Evolutionary conservation across 305 asterid genomes (phyloP).

Genomic region (Stenogyne calaminthoides): DNA sequence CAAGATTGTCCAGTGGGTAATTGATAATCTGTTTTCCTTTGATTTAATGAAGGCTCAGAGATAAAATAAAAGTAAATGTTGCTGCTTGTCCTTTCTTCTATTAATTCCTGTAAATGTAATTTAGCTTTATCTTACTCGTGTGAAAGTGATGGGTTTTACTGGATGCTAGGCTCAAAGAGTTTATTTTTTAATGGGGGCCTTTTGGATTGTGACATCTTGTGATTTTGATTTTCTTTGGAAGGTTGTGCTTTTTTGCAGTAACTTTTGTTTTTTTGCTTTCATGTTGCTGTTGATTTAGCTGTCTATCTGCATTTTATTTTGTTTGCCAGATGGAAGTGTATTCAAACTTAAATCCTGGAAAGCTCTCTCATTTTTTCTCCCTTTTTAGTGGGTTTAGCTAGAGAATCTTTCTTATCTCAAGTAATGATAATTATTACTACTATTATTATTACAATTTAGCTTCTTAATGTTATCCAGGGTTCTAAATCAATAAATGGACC

Average conservation of each 20-base stretch:
- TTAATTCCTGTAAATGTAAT: slow-evolving; percentile 26
- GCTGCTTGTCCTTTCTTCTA: slow-evolving; percentile 44
- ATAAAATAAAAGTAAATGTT: slow-evolving; percentile 21
- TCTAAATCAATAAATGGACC: background rate
- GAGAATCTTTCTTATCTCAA: background rate
- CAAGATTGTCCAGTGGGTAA: too few species aligned
- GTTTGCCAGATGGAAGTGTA: slow-evolving; percentile 30
- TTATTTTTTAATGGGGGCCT: slow-evolving; percentile 26
- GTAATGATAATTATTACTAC: background rate
- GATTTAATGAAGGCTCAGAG: slow-evolving; percentile 14
- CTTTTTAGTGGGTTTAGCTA: slow-evolving; percentile 10
- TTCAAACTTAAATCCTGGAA: slow-evolving; percentile 15
- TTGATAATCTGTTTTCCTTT: too few species aligned
- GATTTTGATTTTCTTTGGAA: slow-evolving; percentile 33
- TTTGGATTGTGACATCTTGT: slow-evolving; percentile 46
- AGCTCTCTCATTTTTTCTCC: slow-evolving; percentile 27
- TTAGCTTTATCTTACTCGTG: slow-evolving; percentile 36
- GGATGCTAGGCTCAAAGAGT: slow-evolving; percentile 30
- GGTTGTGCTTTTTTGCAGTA: slow-evolving; percentile 39
- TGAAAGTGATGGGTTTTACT: slow-evolving; percentile 49
- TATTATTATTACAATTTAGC: background rate
- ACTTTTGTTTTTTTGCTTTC: slow-evolving; percentile 35
- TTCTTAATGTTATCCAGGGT: background rate
- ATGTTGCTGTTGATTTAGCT: slow-evolving; percentile 28
- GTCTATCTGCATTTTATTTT: slow-evolving; percentile 29